Evolutionary conservation across 1,139 yeast genomes (phyloP), one percentile per base, ranked within the genome.

Genomic region (Debaryomyces nepalensis): DNA sequence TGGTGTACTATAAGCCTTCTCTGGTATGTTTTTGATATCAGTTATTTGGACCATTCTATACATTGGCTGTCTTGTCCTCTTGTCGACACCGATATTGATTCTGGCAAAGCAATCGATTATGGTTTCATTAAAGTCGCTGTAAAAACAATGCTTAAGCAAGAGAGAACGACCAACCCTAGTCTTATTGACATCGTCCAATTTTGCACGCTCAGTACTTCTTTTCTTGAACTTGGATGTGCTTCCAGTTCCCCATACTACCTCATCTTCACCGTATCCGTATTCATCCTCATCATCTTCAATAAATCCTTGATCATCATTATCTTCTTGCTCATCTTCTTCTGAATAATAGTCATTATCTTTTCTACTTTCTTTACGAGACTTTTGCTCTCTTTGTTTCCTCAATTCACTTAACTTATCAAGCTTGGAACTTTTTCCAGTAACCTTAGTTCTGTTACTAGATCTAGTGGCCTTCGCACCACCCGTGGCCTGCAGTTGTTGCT

Each of bases 31-130:
- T 35, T 79, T 77, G 22, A 84, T 75, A 43, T 81, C 85, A 50
- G 82, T 84, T 40, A 95, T 81, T 57, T 82, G 85, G 35, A 93
- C 96, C 79, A 91, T 78, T 53, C 97, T 76, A 64, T 93, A 93
- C 47, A 81, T 78, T n/a, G 85, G 77, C 51, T 70, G 69, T 35
- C 84, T 80, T 5, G 82, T 79, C 38, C 81, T 75, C 41, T 75
- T 76, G 55, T 85, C 87, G 32, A 70, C 58, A 4, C 96, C 97
- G 46, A 91, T 77, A 58, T 89, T 88, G 41, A 93, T 82, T 51
- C 91, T 79, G 24, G 93, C 95, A 61, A 75, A 89, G 34, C 95
- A 81, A 19, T 89, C 95, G 27, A 78, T 70, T 10, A 87, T 77
- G 1, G 79, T 75, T 16, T 79, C 82, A 41, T 78, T 82, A 62